Conservation (phyloP, 495 filamentous ascomycete species). For the Bathelium albidoporum region DNA sequence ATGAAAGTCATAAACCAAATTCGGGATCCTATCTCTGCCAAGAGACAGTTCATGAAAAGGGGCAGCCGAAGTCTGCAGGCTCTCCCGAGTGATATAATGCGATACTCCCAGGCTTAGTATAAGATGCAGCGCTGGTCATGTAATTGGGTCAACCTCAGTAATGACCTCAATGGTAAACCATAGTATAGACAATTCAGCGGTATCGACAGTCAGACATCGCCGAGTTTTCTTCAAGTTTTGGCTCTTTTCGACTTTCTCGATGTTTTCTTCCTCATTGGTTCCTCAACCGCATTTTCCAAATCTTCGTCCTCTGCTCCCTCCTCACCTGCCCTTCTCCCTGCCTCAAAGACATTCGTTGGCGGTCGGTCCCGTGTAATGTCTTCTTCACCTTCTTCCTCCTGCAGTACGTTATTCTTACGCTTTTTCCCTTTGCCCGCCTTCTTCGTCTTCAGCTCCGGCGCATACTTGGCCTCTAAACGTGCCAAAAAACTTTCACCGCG, state of each 20-base stretch:
- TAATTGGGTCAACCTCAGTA: too few species aligned
- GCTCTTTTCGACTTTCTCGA: constrained; percentile 8
- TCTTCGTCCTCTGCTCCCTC: constrained; percentile 20
- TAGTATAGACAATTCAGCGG: too few species aligned
- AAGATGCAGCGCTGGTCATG: too few species aligned
- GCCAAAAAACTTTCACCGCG: constrained; percentile 51
- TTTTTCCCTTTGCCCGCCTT: constrained; percentile 42
- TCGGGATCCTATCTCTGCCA: neutral
- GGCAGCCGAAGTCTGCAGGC: too few species aligned
- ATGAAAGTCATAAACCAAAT: neutral
- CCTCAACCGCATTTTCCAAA: neutral
- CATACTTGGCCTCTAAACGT: constrained; percentile 65
- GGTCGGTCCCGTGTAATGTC: too few species aligned
- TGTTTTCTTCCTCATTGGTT: neutral
- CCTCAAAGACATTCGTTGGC: constrained; percentile 59
- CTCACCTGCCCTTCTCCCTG: constrained; percentile 36
- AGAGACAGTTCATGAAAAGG: neutral
- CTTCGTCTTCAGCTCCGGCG: constrained; percentile 31
- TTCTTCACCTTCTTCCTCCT: constrained; percentile 28
- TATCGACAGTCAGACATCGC: too few species aligned
- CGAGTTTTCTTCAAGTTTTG: neutral
- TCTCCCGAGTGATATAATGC: too few species aligned
- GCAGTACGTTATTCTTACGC: constrained; percentile 31
- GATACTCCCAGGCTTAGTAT: too few species aligned
- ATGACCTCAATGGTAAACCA: too few species aligned